A percentile compares a stretch with the other conserved stretches of the same genome.
Conservation (phyloP, 2,329 filamentous ascomycete genomes). For the Aureobasidium sp. region DNA sequence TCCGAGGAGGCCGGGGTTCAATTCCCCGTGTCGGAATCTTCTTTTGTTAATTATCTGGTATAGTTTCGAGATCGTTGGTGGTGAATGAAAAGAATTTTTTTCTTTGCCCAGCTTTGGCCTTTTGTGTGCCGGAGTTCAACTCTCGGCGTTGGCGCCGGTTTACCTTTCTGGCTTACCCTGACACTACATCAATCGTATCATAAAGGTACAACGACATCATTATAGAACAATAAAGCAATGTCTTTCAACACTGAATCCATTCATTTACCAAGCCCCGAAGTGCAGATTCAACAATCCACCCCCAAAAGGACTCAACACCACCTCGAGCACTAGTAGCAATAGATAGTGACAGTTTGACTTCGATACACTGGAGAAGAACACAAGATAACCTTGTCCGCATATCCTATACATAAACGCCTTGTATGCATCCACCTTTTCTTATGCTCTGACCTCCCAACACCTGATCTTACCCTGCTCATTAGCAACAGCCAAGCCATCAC, state of each 20-base stretch:
- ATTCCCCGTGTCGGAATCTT: conserved; percentile 3
- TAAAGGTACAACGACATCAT: too few species aligned
- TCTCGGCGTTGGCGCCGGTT: not conserved
- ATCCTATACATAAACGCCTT: not conserved
- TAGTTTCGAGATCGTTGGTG: not conserved
- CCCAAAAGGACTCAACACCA: too few species aligned
- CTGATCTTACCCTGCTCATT: conserved; percentile 85
- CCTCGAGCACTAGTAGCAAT: too few species aligned
- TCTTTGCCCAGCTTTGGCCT: not conserved
- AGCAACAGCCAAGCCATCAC: conserved; percentile 65
- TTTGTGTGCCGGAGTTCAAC: not conserved
- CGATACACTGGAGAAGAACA: not conserved
- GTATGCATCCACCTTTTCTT: not conserved
- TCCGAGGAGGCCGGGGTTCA: conserved; percentile 8
- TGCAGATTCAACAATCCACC: too few species aligned
- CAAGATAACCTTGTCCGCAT: not conserved
- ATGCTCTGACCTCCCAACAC: conserved; percentile 69
- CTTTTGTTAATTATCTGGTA: not conserved
- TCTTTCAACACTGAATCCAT: too few species aligned
- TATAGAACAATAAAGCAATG: too few species aligned
- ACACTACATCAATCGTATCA: not conserved
- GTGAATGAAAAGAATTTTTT: not conserved
- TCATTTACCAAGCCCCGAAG: too few species aligned
- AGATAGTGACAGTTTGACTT: not conserved
- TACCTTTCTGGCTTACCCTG: not conserved